Percentiles rank a stretch among this genome's conserved stretches.
These are phyloP conservation scores for Kwoniella newhampshirensis DNA, from an alignment of 768 basidiomycete species.

Conservation along the genomic window DNA sequence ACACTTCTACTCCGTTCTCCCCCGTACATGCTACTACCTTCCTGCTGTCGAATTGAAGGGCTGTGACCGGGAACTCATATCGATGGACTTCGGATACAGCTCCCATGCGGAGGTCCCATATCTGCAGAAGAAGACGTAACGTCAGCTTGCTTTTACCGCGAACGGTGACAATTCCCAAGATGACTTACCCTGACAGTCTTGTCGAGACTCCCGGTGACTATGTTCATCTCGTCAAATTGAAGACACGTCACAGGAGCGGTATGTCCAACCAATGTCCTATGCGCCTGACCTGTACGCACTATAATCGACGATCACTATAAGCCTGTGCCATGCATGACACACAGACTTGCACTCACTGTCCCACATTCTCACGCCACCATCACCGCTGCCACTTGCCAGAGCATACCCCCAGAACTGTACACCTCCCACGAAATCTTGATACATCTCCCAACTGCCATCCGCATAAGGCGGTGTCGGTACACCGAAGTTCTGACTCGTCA, in stretches of 20 bases:
- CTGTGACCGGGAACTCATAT: constrained; percentile 86
- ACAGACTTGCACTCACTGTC: constrained; percentile 69
- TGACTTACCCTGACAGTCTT: constrained; percentile 77
- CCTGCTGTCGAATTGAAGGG: constrained; percentile 88
- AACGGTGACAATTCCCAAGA: no score
- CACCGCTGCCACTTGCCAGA: constrained; percentile 92
- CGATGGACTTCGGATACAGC: constrained; percentile 81
- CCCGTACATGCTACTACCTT: constrained; percentile 90
- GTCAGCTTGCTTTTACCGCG: background rate
- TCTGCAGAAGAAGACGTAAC: constrained; percentile 56
- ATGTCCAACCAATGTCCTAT: constrained; percentile 87
- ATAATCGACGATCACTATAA: background rate
- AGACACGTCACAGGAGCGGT: constrained; percentile 89
- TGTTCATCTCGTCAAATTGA: constrained; percentile 91
- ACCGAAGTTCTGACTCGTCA: constrained; percentile 65
- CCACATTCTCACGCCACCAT: constrained; percentile 98
- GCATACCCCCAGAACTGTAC: constrained; percentile 99
- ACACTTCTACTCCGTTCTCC: constrained; percentile 90
- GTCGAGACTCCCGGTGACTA: constrained; percentile 89
- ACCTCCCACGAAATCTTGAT: constrained; percentile 94
- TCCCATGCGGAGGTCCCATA: constrained; percentile 95
- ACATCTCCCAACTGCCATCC: constrained; percentile 90
- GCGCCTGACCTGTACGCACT: constrained; percentile 98
- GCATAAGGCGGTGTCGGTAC: constrained; percentile 83
- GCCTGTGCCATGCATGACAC: background rate